These are phyloP conservation scores for Hura crepitans DNA, from an alignment of 441 rosid species.

Conservation along the genomic window DNA sequence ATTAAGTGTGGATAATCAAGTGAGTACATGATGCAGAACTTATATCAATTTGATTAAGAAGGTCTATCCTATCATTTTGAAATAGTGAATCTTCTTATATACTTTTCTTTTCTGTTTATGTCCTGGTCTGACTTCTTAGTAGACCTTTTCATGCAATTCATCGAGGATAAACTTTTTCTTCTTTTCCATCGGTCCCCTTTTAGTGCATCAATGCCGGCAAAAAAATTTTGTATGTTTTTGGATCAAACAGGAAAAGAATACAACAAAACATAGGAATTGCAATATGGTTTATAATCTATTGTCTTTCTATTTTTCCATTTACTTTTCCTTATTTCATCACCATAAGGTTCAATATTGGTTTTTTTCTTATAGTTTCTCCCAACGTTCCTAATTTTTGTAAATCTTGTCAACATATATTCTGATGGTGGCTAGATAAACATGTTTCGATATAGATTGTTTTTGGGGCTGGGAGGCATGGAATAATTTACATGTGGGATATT, in stretches of 20 bases:
- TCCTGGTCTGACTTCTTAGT: neutral
- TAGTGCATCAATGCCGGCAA: neutral
- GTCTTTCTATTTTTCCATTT: neutral
- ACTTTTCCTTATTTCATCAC: neutral
- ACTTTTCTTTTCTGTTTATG: neutral
- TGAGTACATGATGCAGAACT: slow-evolving; percentile 20
- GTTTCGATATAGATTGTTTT: slow-evolving; percentile 49
- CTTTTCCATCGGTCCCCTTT: neutral
- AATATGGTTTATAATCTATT: neutral
- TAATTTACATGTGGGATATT: slow-evolving; percentile 78
- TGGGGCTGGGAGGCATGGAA: slow-evolving; percentile 76
- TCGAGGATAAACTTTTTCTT: neutral
- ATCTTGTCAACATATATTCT: neutral
- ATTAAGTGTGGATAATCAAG: slow-evolving; percentile 68
- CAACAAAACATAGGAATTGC: neutral
- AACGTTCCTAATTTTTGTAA: neutral
- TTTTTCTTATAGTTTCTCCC: neutral
- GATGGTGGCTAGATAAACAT: neutral
- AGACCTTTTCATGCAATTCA: too few relatives aligned
- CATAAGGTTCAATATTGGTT: neutral
- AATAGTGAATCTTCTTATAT: neutral
- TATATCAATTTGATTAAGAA: neutral
- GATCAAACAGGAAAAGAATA: neutral
- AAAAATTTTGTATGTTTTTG: too few relatives aligned
- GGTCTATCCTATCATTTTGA: neutral